Evolutionary conservation across 2,329 filamentous ascomycete species (phyloP).

Genomic region (Aschersonia sp.): DNA sequence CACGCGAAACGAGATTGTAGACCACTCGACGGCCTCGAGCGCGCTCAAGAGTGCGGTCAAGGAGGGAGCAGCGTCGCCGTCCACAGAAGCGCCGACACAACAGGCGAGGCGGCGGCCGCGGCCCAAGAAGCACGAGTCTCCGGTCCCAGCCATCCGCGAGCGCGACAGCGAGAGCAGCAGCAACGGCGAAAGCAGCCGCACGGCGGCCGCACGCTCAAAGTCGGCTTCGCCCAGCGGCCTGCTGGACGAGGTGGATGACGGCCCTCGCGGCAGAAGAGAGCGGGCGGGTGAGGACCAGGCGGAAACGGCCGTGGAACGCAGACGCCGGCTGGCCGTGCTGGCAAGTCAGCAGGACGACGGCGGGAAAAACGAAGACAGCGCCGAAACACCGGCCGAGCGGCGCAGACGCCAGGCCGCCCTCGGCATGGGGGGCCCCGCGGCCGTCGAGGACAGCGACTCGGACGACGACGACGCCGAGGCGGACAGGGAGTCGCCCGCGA

Average conservation of each 20-base stretch:
- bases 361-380: slow-evolving; percentile 15
- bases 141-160: slow-evolving; percentile 9
- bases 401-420: slow-evolving; percentile 61
- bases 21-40: slow-evolving; percentile 32
- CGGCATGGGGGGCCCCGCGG: slow-evolving; percentile 34
- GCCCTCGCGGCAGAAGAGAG: slow-evolving; percentile 1
- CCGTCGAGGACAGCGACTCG: slow-evolving; percentile 34
- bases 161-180: slow-evolving; percentile 5
- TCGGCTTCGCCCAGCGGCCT: slow-evolving; percentile 8
- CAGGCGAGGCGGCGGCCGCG: background rate
- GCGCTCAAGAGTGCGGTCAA: slow-evolving; percentile 35
- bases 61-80: slow-evolving; percentile 13
- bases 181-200: slow-evolving; percentile 7
- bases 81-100: background rate
- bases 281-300: slow-evolving; percentile 14
- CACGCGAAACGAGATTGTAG: slow-evolving; percentile 39
- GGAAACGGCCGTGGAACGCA: slow-evolving; percentile 58
- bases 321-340: slow-evolving; percentile 44
- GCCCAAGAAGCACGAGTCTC: background rate
- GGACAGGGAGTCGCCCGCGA: slow-evolving; percentile 33
- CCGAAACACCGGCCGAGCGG: slow-evolving; percentile 62
- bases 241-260: background rate
- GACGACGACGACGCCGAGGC: slow-evolving; percentile 41
- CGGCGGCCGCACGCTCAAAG: slow-evolving; percentile 5
- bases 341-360: slow-evolving; percentile 22